Evolutionary conservation across 2,329 filamentous ascomycete species (phyloP).

Genomic region (Penicillium sp.): DNA sequence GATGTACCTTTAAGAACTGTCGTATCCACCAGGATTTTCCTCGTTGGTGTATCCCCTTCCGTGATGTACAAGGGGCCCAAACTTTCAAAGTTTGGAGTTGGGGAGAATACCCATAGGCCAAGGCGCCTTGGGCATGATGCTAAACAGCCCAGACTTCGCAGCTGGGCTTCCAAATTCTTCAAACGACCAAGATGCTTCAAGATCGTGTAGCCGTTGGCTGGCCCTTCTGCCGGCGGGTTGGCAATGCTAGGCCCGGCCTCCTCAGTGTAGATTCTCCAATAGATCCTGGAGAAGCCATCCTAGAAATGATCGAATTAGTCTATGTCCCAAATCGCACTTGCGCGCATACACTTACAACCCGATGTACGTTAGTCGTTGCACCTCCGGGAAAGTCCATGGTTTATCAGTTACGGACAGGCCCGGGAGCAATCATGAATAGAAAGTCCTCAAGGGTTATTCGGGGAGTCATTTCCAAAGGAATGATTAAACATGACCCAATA

Average conservation of each 20-base stretch:
- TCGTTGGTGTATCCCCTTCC: constrained; percentile 24
- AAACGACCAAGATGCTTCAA: constrained; percentile 38
- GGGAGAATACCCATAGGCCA: constrained; percentile 40
- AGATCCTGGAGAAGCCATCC: constrained; percentile 42
- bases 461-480: constrained; percentile 34
- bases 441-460: constrained; percentile 20
- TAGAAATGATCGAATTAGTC: constrained; percentile 24
- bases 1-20: constrained; percentile 32
- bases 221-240: constrained; percentile 29
- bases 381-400: constrained; percentile 44
- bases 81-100: constrained; percentile 36
- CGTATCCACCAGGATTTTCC: constrained; percentile 29
- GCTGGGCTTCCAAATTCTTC: constrained; percentile 35
- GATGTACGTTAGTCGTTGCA: constrained; percentile 40
- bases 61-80: constrained; percentile 27
- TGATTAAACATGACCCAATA: constrained; percentile 19
- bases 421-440: constrained; percentile 26
- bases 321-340: background rate
- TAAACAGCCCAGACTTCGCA: constrained; percentile 36
- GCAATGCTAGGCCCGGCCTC: constrained; percentile 30
- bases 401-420: constrained; percentile 26
- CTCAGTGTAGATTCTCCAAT: constrained; percentile 43
- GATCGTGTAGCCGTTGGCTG: constrained; percentile 35
- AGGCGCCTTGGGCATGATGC: constrained; percentile 37
- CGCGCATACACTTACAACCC: constrained; percentile 34